Evolutionary conservation across 2,329 filamentous ascomycete species (phyloP), one percentile per base, ranked within the genome.

Genomic region (Fusarium camptoceras): DNA sequence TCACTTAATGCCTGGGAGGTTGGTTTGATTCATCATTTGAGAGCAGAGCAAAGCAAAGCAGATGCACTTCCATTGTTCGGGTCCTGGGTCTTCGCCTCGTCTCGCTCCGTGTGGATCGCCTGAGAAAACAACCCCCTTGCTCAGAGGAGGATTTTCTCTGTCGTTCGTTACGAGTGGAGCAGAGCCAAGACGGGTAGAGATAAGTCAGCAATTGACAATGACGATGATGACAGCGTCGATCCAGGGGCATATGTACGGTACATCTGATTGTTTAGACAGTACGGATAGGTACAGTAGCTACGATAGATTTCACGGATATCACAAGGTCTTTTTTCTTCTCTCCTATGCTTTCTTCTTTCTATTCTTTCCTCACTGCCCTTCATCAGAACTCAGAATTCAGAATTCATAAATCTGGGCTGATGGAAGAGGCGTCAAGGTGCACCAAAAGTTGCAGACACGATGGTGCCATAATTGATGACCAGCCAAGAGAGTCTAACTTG

Each of bases 211-310:
- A 68, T 68, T 43, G 60, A 60, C 65, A 50, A 68, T 68, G 66
- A 66, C 66, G 65, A 66, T 68, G 66, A 68, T 68, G 66, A 69
- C 66, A 68, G 64, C 49, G 65, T 50, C 59, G 44, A 64, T 68
- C 64, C 49, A 68, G 65, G 66, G 66, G 54, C 47, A 24, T 30
- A 37, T 37, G 34, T 37, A 37, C 34, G 34, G 34, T 37, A 37
- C 34, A 37, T 37, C 34, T 37, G 34, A 37, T 18, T 37, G 18
- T 37, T n/a, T n/a, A n/a, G 34, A 37, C 8, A 34, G 30, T 31
- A n/a, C n/a, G n/a, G n/a, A n/a, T n/a, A 31, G 14, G 30, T 31
- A 31, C 18, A 37, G 34, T 12, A 37, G n/a, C 12, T 6, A 47
- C 30, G 46, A 22, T 27, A 53, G 57, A 58, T 67, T 42, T 47